phyloP scores from a whole-genome alignment of 1,284 basidiomycete species.

The Phellopilus nigrolimitatus region DNA sequence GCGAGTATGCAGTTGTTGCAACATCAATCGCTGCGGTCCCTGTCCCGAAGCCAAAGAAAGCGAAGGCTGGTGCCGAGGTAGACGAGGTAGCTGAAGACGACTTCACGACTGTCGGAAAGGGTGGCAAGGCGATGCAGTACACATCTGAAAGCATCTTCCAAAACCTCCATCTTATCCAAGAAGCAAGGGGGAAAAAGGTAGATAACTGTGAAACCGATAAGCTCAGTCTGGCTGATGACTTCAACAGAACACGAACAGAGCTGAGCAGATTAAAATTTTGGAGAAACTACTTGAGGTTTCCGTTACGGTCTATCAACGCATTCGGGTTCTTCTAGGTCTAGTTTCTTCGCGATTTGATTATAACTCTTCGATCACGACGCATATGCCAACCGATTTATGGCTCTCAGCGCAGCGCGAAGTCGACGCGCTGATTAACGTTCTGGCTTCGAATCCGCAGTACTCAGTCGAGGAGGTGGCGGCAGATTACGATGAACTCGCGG shows the following conservation, averaged over 20 bases:
- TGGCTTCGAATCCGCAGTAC: conserved; percentile 70
- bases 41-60: conserved; percentile 39
- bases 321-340: conserved; percentile 91
- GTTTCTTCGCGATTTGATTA: conserved; percentile 97
- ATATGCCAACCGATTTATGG: conserved; percentile 96
- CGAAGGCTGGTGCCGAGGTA: conserved; percentile 32
- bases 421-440: conserved; percentile 79
- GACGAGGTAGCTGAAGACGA: conserved; percentile 53
- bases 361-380: conserved; percentile 80
- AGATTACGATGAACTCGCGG: conserved; percentile 90
- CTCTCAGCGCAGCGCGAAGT: conserved; percentile 82
- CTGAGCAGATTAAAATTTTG: conserved; percentile 90
- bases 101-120: conserved; percentile 91
- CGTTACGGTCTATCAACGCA: conserved; percentile 85
- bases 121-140: conserved; percentile 81
- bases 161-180: conserved; percentile 86
- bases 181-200: conserved; percentile 95
- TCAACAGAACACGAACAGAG: conserved; percentile 87
- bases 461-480: conserved; percentile 83
- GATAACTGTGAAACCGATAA: conserved; percentile 19
- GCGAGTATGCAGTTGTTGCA: conserved; percentile 56
- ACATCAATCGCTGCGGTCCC: conserved; percentile 43
- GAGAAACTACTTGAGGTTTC: conserved; percentile 87
- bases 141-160: conserved; percentile 92
- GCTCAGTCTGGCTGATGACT: conserved; percentile 19